These are phyloP conservation scores for Ampelomyces quisqualis DNA, from an alignment of 2,329 filamentous ascomycete genomes.

Conservation along the genomic window DNA sequence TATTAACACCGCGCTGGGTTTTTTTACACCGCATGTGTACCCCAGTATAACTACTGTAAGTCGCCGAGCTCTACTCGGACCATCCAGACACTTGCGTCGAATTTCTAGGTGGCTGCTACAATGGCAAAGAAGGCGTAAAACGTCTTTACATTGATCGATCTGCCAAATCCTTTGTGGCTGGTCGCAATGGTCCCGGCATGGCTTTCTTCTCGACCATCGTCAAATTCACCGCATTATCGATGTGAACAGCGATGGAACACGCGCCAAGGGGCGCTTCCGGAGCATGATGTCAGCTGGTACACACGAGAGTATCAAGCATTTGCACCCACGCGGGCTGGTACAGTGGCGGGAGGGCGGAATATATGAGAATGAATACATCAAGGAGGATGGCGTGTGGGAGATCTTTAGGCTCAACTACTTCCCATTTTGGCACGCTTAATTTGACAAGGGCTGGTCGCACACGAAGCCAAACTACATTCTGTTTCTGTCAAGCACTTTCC, in stretches of 20 bases:
- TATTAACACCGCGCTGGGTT: no score
- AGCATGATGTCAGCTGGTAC: constrained; percentile 59
- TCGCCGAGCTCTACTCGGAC: constrained; percentile 52
- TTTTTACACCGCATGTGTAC: not conserved
- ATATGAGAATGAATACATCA: constrained; percentile 62
- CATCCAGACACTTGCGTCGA: constrained; percentile 58
- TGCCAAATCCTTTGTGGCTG: constrained; percentile 53
- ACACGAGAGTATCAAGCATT: constrained; percentile 53
- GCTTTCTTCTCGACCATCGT: constrained; percentile 59
- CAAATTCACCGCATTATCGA: constrained; percentile 61
- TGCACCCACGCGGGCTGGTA: constrained; percentile 54
- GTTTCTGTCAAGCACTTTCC: constrained; percentile 52
- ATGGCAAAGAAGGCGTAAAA: constrained; percentile 53
- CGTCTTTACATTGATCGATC: constrained; percentile 58
- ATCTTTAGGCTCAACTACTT: constrained; percentile 58
- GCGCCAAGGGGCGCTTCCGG: constrained; percentile 55
- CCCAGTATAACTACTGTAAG: constrained; percentile 25
- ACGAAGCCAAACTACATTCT: constrained; percentile 57
- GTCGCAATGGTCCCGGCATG: constrained; percentile 57
- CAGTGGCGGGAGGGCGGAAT: constrained; percentile 62
- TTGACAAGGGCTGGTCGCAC: constrained; percentile 56
- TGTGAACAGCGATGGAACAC: constrained; percentile 50
- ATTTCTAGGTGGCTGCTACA: constrained; percentile 58
- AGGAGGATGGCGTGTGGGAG: constrained; percentile 57
- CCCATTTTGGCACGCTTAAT: constrained; percentile 58